Base-by-base conservation (phyloP, 352 stramenopile genomes). In the Globisporangium spinosum region DNA sequence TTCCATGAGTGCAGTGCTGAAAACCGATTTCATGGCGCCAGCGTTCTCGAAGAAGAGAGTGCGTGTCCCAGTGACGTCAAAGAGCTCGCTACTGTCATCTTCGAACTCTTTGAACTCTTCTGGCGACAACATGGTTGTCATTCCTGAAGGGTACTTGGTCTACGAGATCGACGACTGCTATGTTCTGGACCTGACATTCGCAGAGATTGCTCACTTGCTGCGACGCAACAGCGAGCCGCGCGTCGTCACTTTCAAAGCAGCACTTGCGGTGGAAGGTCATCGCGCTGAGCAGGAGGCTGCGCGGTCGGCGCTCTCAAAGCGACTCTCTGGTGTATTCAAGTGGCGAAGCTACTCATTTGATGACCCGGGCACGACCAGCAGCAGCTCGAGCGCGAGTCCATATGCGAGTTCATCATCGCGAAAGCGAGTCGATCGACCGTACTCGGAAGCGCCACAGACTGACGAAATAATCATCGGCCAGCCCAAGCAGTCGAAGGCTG, bases 151-250 rank as follows among this genome's bases (percentile, higher is more conserved):
- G 8, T 91, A 79, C 34, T 45, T 90, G 22, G 67, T 93, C 3
- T 82, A 86, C 65, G 75, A 91, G 63, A 87, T 93, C 27, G 83
- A 91, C 45, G 68, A 85, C 43, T 84, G 72, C 62, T 76, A 77
- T 56, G 83, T 91, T 1, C 53, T 80, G 0, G 73, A 82, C 20
- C 53, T 90, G 25, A 62, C 82, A 17, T 90, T 91, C 58, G 77
- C 73, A 7, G 83, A 94, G 49, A 89, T 92, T 51, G 70, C 79
- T 4, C 77, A 88, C 29, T 70, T 89, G 38, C 60, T 94, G 7
- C 77, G 76, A 15, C 72, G 80, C 4, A 90, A 85, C 65, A 72
- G 65, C 20, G 70, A 85, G 4, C 34, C 64, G 3, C 82, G 77
- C 35, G 61, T 79, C 6, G 72, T 94, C 27, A 81, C 80, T 7